These are phyloP conservation scores for Agaricus sinodeliciosus DNA, from an alignment of 768 basidiomycete species.

Conservation along the genomic window DNA sequence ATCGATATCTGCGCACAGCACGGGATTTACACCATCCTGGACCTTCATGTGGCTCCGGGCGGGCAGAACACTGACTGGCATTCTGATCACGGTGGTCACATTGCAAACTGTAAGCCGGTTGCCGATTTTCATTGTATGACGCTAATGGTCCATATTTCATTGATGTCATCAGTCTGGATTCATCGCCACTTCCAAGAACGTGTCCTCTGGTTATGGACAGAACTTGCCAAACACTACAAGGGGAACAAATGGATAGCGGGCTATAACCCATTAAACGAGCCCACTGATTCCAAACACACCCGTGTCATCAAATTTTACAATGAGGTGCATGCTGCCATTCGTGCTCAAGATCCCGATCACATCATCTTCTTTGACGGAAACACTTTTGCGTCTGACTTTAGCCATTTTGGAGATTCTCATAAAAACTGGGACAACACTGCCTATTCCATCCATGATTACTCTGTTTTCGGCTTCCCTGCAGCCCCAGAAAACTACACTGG, in stretches of 20 bases:
- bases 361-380: constrained; percentile 79
- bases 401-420: constrained; percentile 59
- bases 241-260: constrained; percentile 80
- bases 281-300: constrained; percentile 63
- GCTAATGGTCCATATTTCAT: background rate
- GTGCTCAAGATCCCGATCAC: constrained; percentile 62
- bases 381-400: constrained; percentile 77
- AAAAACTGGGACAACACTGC: constrained; percentile 64
- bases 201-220: constrained; percentile 67
- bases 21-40: constrained; percentile 76
- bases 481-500: constrained; percentile 48
- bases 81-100: constrained; percentile 61
- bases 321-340: constrained; percentile 62
- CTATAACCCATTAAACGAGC: constrained; percentile 83
- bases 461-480: constrained; percentile 64
- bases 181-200: constrained; percentile 86
- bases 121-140: background rate
- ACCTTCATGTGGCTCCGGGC: constrained; percentile 71
- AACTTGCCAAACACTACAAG: constrained; percentile 71
- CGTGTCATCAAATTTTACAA: constrained; percentile 65
- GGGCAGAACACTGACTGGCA: constrained; percentile 83
- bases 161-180: constrained; percentile 49
- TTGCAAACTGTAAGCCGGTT: constrained; percentile 44
- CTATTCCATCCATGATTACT: constrained; percentile 78
- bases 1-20: constrained; percentile 60